A percentile compares a stretch with the other conserved stretches of the same genome.
Evolutionary conservation across 176 grass and related monocot species (phyloP).

Genomic region (Aegilops umbellulata): DNA sequence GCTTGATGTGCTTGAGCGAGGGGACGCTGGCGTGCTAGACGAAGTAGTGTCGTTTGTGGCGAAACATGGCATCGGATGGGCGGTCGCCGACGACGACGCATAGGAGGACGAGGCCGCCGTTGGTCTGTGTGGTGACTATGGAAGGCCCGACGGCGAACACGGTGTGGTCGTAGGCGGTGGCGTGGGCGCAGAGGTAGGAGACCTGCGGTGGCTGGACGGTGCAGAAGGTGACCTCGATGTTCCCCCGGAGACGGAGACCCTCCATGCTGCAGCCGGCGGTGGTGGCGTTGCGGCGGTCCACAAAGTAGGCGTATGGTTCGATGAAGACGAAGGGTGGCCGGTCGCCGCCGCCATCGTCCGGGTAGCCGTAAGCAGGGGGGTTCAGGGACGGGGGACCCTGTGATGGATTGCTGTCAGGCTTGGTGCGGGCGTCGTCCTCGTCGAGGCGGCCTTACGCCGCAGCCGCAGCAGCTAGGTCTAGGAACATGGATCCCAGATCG

Average conservation of each 20-base stretch:
- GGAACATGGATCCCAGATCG: no score
- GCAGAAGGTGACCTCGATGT: neutral
- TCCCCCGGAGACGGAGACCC: neutral
- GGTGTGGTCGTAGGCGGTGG: neutral
- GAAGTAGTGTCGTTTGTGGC: neutral
- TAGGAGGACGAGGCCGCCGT: neutral
- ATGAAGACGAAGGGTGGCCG: neutral
- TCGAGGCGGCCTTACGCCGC: no score
- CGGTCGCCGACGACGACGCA: neutral
- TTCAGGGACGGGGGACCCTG: neutral
- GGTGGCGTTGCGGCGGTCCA: neutral
- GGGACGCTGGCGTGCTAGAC: neutral
- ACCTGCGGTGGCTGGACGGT: neutral
- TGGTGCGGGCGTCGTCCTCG: no score
- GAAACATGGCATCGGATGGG: neutral
- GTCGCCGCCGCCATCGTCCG: neutral
- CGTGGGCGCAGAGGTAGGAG: neutral
- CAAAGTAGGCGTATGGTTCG: neutral
- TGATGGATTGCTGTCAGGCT: no score
- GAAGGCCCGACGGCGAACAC: neutral
- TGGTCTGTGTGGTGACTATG: neutral
- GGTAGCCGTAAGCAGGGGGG: neutral
- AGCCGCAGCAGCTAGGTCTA: no score
- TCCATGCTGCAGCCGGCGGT: neutral
- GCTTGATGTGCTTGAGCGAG: neutral